Percentiles rank a stretch among this genome's conserved stretches.
phyloP scores from a whole-genome alignment of 2,329 filamentous ascomycete genomes.

The Lachnellula willkommii region DNA sequence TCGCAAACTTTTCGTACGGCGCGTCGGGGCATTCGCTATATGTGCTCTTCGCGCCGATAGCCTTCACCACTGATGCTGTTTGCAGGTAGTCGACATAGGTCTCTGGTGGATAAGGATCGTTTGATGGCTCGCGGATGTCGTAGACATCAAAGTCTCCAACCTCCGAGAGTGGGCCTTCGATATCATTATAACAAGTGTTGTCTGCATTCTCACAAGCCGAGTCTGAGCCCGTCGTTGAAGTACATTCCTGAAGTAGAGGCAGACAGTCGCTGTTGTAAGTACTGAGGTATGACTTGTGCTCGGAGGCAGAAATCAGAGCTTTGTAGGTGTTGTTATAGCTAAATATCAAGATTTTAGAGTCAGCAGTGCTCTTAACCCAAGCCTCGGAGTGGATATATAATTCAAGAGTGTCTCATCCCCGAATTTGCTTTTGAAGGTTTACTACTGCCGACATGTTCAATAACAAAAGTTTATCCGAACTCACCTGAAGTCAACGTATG shows the following conservation, averaged over 20 bases:
- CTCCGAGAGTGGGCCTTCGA: conserved; percentile 1
- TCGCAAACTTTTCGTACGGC: conserved; percentile 34
- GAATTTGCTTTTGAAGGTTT: too few relatives aligned
- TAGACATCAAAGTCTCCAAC: conserved; percentile 40
- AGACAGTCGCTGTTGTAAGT: conserved; percentile 1
- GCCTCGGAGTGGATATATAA: too few relatives aligned
- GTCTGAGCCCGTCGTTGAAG: conserved; percentile 65
- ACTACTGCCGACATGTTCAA: too few relatives aligned
- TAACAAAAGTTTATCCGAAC: too few relatives aligned
- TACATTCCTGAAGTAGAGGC: conserved; percentile 42
- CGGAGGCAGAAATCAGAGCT: conserved; percentile 32
- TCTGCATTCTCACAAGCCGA: conserved; percentile 3
- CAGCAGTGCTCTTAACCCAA: too few relatives aligned
- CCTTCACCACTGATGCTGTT: conserved; percentile 33
- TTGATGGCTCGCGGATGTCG: conserved; percentile 38
- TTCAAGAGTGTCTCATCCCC: too few relatives aligned
- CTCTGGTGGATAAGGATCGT: conserved; percentile 30
- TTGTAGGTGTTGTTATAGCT: conserved; percentile 30
- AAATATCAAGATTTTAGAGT: too few relatives aligned
- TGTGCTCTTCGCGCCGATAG: conserved; percentile 41
- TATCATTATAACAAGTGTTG: neutral
- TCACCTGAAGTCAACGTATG: conserved; percentile 5
- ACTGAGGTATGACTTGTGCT: neutral
- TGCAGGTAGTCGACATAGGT: conserved; percentile 40
- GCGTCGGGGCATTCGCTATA: conserved; percentile 39